Percentiles rank a stretch among this genome's conserved stretches.
phyloP scores from a whole-genome alignment of 306 rosid species.

The Prunus mira region DNA sequence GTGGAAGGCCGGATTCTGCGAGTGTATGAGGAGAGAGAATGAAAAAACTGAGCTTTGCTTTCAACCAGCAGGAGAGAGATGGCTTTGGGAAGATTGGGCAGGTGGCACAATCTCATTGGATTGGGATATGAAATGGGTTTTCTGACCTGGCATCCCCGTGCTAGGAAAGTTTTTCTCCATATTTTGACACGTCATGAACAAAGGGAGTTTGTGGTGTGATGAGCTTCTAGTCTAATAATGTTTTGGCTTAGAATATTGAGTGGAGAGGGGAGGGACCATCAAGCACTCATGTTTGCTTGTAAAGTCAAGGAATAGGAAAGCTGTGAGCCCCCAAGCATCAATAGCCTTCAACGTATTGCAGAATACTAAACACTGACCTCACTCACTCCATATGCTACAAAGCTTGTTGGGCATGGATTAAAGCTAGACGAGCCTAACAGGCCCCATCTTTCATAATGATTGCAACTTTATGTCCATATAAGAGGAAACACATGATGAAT shows the following conservation, averaged over 20 bases:
- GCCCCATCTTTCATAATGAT: slow-evolving; percentile 24
- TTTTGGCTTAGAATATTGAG: not conserved
- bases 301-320: slow-evolving; percentile 14
- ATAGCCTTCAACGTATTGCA: slow-evolving; percentile 12
- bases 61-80: too few species aligned
- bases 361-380: not conserved
- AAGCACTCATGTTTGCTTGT: slow-evolving; percentile 22
- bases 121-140: too few species aligned
- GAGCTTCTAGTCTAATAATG: too few species aligned
- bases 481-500: not conserved
- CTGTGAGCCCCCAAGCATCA: slow-evolving; percentile 11
- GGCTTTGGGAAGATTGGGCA: too few species aligned
- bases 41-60: too few species aligned
- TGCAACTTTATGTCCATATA: slow-evolving; percentile 3
- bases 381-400: not conserved
- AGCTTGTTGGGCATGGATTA: slow-evolving; percentile 14
- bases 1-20: too few species aligned
- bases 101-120: too few species aligned
- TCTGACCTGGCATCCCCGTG: too few species aligned
- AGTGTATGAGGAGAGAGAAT: too few species aligned
- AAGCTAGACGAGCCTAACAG: slow-evolving; percentile 16
- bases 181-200: too few species aligned
- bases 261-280: slow-evolving; percentile 16
- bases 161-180: too few species aligned
- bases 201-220: too few species aligned